Evolutionary conservation across 2,329 filamentous ascomycete species (phyloP), one percentile per base, ranked within the genome.

Genomic region (Teratosphaeria gauchensis): DNA sequence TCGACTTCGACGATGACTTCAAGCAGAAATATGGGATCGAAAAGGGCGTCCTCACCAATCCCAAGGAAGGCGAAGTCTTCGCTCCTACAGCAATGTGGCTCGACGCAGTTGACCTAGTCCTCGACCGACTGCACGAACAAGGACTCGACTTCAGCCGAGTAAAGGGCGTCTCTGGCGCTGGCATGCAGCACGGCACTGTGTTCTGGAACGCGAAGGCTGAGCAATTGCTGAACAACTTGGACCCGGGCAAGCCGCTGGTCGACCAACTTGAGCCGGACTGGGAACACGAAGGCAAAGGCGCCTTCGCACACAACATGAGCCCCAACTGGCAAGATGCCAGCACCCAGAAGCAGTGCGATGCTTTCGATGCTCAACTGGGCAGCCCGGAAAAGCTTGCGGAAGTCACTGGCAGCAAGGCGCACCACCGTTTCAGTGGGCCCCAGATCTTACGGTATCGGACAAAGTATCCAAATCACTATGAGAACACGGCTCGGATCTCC

Each of bases 311-410:
- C 72, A 86, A 88, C 4, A 92, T 86, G 76, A 91, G 90, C 64
- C 94, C 94, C 7, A 99, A 97, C 73, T 99, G 94, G 94, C 94
- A 97, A 76, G 94, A 99, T 73, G 88, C 92, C 62, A 96, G 91
- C 75, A 97, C 94, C 1, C 91, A 96, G 76, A 80, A 80, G 64
- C 89, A 99, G 76, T 96, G 92, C 71, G 91, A 96, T 72, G 80
- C 83, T 63, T 97, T 97, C 70, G 92, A 97, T 72, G 81, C 77
- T 4, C 78, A 79, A 56, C 76, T 96, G 7, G 89, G 88, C 0
- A 79, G 79, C 6, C 78, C 83, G 2, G 81, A 87, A 67, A 80
- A 81, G 62, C 76, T 99, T 66, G 94, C 94, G 0, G 75, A 87
- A 56, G 84, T 83, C 21, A 96, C 94, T 9, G 94, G 94, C 32